phyloP scores from a whole-genome alignment of 257 asterid species.

The Salvia hispanica region DNA sequence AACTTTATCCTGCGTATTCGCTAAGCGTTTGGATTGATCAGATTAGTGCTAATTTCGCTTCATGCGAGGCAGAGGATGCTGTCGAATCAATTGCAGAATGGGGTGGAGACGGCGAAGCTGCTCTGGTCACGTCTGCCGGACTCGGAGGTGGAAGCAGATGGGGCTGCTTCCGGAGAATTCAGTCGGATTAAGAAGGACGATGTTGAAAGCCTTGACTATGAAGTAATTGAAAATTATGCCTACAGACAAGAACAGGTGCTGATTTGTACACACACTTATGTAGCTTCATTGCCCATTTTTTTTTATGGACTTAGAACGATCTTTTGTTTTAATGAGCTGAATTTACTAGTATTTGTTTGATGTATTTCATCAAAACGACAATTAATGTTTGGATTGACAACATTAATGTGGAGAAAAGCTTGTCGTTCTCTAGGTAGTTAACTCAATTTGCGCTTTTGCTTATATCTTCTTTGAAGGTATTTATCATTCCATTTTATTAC shows the following conservation, averaged over 20 bases:
- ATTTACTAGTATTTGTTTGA: slow-evolving; percentile 1
- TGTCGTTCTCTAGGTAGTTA: too few species aligned
- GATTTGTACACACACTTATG: slow-evolving; percentile 6
- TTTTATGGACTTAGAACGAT: too few species aligned
- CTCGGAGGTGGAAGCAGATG: slow-evolving; percentile 60
- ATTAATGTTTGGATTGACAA: too few species aligned
- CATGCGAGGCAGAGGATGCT: slow-evolving; percentile 44
- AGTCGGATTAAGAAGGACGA: slow-evolving; percentile 47
- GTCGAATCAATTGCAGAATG: slow-evolving; percentile 83
- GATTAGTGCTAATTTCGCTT: slow-evolving; percentile 17
- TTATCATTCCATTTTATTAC: not conserved
- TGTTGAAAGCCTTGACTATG: slow-evolving; percentile 95
- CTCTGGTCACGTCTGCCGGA: slow-evolving; percentile 89
- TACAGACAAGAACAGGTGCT: slow-evolving; percentile 87
- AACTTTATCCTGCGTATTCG: too few species aligned
- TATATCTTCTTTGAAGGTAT: not conserved
- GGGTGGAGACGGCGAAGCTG: slow-evolving; percentile 83
- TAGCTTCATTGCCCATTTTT: not conserved
- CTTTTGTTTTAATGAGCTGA: too few species aligned
- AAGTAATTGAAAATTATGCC: slow-evolving; percentile 87
- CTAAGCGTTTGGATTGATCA: slow-evolving; percentile 42
- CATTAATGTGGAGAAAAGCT: too few species aligned
- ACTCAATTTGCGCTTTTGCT: slow-evolving; percentile 3
- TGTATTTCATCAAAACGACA: not conserved
- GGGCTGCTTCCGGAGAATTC: slow-evolving; percentile 32